Evolutionary conservation across 257 asterid species (phyloP), one percentile per base, ranked within the genome.

Genomic region (Thymus quinquecostatus): DNA sequence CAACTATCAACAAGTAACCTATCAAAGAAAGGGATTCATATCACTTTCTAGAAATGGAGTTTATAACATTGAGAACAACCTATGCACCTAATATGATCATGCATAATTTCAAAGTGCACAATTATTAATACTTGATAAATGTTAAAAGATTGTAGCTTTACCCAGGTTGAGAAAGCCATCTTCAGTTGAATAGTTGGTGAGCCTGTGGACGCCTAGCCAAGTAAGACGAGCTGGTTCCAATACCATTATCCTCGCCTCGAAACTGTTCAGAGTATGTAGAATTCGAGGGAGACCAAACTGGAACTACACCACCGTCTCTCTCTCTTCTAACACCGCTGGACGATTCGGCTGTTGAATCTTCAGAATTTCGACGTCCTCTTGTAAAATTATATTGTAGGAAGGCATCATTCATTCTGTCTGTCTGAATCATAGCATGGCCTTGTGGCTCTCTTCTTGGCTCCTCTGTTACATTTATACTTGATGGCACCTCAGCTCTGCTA

Each of bases 321-420:
- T 77, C 82, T 67, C 87, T 75, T 57, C 89, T 81, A 66, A 83
- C 66, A 44, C 79, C 72, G 72, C 55, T 70, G 21, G 99, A 89
- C 29, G 97, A 94, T 63, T 94, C 99, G 7, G 98, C 92, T 1
- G 96, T 94, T 44, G 99, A 91, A 59, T 91, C 98, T 75, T 87
- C 92, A 21, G 96, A 83, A 56, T 83, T 84, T 70, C 91, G 82
- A 28, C 87, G 83, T 30, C 80, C 84, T 67, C 86, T 76, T 6
- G 71, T 65, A 63, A 79, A 73, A 71, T 70, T 67, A 59, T 49
- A 61, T 8, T 66, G 85, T 12, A 75, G 74, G 7, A 75, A 71
- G 44, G 62, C 69, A 48, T 74, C 73, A 72, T 76, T 76, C 29
- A 45, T 29, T 69, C 71, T 61, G 55, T 33, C 53, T 4, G 63